phyloP scores from a whole-genome alignment of 768 basidiomycete species.

The Russula ochroleuca region DNA sequence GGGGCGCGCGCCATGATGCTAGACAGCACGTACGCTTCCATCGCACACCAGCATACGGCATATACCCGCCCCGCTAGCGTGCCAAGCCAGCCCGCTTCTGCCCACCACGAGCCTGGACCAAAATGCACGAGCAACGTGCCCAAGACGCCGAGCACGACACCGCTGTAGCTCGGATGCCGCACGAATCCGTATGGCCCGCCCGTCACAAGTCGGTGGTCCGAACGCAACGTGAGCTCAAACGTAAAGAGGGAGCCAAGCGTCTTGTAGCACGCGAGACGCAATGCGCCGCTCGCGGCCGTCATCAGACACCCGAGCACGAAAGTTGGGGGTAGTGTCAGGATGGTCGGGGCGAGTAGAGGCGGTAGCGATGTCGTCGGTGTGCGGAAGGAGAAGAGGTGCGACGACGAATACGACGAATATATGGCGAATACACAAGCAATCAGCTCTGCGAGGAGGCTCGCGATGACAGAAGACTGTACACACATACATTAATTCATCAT shows the following conservation, averaged over 20 bases:
- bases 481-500: background rate
- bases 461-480: constrained; percentile 18
- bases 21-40: constrained; percentile 21
- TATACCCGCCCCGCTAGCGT: constrained; percentile 11
- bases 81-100: constrained; percentile 14
- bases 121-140: constrained; percentile 25
- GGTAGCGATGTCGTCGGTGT: background rate
- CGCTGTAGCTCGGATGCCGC: constrained; percentile 30
- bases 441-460: constrained; percentile 15
- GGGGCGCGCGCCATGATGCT: constrained; percentile 23
- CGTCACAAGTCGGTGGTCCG: constrained; percentile 29
- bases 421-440: constrained; percentile 3
- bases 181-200: constrained; percentile 28
- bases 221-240: constrained; percentile 26
- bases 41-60: constrained; percentile 17
- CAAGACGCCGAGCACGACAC: constrained; percentile 23
- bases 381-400: background rate
- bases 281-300: constrained; percentile 14
- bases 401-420: background rate
- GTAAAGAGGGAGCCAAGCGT: constrained; percentile 27
- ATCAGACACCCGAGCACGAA: constrained; percentile 20
- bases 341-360: background rate
- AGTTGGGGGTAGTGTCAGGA: background rate
- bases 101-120: constrained; percentile 27
- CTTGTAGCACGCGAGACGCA: constrained; percentile 25